These are phyloP conservation scores for Rhizophora mangle DNA, from an alignment of 345 rosid species.

Conservation along the genomic window DNA sequence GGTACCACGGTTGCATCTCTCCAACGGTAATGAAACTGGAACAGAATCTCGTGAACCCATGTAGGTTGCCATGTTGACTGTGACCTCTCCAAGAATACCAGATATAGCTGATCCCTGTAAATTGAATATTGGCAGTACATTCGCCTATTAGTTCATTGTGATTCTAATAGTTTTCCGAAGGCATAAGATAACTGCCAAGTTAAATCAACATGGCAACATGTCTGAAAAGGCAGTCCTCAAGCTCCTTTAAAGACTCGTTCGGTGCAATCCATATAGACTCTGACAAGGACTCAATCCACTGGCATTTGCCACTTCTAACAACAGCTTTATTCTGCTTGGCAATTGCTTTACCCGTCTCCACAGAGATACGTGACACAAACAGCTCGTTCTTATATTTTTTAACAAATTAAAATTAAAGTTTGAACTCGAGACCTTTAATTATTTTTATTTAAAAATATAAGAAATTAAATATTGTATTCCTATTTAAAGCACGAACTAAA, in stretches of 20 bases:
- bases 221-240: slow-evolving; percentile 41
- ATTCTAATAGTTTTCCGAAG: background rate
- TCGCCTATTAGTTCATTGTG: background rate
- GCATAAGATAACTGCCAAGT: background rate
- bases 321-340: slow-evolving; percentile 40
- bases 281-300: slow-evolving; percentile 45
- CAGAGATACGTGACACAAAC: slow-evolving; percentile 40
- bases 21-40: no score
- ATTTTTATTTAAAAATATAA: no score
- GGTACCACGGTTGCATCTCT: no score
- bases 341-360: slow-evolving; percentile 48
- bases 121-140: background rate
- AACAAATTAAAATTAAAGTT: no score
- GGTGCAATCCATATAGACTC: slow-evolving; percentile 40
- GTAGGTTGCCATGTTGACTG: no score
- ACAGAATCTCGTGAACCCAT: no score
- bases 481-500: no score
- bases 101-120: slow-evolving; percentile 54
- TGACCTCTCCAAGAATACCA: no score
- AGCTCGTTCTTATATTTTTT: slow-evolving; percentile 38
- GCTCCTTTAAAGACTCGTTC: slow-evolving; percentile 31
- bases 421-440: no score
- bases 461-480: no score
- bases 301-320: slow-evolving; percentile 50
- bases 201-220: slow-evolving; percentile 39